A percentile compares a stretch with the other conserved stretches of the same genome.
Conservation (phyloP, 2,329 filamentous ascomycete species). For the Rutstroemia sp. region DNA sequence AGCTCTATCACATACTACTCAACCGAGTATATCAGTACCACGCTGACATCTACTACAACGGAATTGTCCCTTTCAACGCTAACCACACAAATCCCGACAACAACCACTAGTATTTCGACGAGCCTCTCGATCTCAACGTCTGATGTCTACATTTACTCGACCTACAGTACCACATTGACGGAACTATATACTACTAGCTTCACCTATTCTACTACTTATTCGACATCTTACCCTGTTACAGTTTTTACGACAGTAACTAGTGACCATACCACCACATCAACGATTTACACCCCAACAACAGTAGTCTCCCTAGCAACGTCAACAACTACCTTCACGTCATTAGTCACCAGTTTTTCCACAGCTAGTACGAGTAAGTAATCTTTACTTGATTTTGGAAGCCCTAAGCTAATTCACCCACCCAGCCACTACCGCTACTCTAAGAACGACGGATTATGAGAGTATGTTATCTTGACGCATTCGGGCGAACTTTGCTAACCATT, state of each 20-base stretch:
- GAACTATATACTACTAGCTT: not conserved
- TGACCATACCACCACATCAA: slow-evolving; percentile 1
- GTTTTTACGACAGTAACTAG: slow-evolving; percentile 5
- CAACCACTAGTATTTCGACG: not conserved
- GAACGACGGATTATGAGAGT: not conserved
- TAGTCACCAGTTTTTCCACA: not conserved
- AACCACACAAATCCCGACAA: not conserved
- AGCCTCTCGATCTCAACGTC: not conserved
- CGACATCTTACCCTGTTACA: not conserved
- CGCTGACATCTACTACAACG: not conserved
- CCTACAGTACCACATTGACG: not conserved
- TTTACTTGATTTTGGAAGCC: no score
- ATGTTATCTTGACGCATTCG: not conserved
- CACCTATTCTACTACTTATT: not conserved
- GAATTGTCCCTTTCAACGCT: not conserved
- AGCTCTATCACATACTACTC: slow-evolving; percentile 3
- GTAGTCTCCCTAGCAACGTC: no score
- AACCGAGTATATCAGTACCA: not conserved
- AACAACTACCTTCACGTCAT: not conserved
- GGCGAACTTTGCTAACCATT: not conserved
- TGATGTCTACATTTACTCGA: slow-evolving; percentile 1
- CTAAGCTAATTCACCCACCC: no score
- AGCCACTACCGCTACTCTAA: not conserved
- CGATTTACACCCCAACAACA: slow-evolving; percentile 1
- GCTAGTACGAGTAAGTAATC: slow-evolving; percentile 1